phyloP scores from a whole-genome alignment of 1,139 yeast genomes.

The Kazachstania sp. region DNA sequence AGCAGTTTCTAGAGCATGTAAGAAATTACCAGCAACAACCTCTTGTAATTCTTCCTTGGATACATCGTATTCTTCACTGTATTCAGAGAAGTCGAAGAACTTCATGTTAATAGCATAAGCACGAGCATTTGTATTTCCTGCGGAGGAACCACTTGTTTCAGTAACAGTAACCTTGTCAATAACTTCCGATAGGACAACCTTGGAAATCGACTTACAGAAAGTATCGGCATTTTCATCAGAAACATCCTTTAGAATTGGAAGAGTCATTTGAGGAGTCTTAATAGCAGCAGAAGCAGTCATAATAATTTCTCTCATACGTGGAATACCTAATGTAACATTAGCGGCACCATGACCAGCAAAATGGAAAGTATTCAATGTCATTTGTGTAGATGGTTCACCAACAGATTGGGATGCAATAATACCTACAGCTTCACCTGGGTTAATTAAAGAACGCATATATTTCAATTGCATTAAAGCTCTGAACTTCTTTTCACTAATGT shows the following conservation, averaged over 20 bases:
- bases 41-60: conserved; percentile 69
- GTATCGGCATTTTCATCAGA: conserved; percentile 81
- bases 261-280: conserved; percentile 96
- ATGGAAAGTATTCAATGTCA: conserved; percentile 99
- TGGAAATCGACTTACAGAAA: conserved; percentile 85
- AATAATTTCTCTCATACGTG: conserved; percentile 99
- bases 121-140: conserved; percentile 50
- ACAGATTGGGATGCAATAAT: conserved; percentile 96
- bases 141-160: conserved; percentile 68
- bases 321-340: conserved; percentile 97
- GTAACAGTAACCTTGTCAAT: conserved; percentile 78
- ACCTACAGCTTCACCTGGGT: conserved; percentile 98
- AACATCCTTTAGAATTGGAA: conserved; percentile 75
- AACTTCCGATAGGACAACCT: conserved; percentile 78
- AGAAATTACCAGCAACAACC: conserved; percentile 57
- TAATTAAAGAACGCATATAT: conserved; percentile 89
- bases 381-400: conserved; percentile 99
- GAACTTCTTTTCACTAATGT: conserved; percentile 73
- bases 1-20: conserved; percentile 59
- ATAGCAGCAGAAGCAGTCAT: conserved; percentile 96
- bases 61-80: conserved; percentile 81
- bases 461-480: conserved; percentile 96
- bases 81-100: conserved; percentile 71
- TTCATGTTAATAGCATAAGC: conserved; percentile 65
- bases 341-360: conserved; percentile 99